Percentiles rank a stretch among this genome's conserved stretches.
phyloP scores from a whole-genome alignment of 225 moss, liverwort and hornwort genomes.

The Straminergon stramineum region DNA sequence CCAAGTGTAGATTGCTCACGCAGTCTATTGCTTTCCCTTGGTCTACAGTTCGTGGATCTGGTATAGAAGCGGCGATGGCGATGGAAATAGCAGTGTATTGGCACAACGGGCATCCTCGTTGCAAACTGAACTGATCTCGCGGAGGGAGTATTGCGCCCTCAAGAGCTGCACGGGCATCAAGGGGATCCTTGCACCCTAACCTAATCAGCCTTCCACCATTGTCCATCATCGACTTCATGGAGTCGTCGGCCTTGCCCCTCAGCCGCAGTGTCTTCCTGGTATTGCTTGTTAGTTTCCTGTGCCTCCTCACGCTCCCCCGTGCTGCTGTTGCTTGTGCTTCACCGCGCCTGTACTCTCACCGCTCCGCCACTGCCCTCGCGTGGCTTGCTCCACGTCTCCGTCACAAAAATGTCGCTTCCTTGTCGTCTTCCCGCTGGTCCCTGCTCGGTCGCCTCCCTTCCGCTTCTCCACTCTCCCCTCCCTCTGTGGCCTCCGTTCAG shows the following conservation, averaged over 20 bases:
- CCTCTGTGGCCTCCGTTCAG: neutral
- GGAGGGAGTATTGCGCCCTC: neutral
- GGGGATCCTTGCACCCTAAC: neutral
- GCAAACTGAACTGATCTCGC: neutral
- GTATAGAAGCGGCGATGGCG: neutral
- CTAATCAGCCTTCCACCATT: neutral
- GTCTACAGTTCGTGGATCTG: neutral
- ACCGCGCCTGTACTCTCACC: slow-evolving; percentile 20
- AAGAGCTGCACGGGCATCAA: neutral
- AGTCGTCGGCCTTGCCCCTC: neutral
- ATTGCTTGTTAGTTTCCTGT: neutral
- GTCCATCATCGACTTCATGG: neutral
- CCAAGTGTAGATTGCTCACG: neutral
- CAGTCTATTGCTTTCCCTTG: neutral
- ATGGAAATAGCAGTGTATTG: neutral
- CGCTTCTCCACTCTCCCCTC: neutral
- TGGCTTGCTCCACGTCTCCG: slow-evolving; percentile 31
- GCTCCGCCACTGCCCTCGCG: neutral
- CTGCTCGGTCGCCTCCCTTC: slow-evolving; percentile 14
- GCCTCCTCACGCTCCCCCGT: neutral
- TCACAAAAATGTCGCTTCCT: slow-evolving; percentile 30
- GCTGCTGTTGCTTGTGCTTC: neutral
- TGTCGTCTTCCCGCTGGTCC: slow-evolving; percentile 43
- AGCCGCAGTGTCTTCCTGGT: neutral
- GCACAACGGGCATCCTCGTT: neutral